Conservation (phyloP, 805 yeast species). For the Cyberlindnera veronae region DNA sequence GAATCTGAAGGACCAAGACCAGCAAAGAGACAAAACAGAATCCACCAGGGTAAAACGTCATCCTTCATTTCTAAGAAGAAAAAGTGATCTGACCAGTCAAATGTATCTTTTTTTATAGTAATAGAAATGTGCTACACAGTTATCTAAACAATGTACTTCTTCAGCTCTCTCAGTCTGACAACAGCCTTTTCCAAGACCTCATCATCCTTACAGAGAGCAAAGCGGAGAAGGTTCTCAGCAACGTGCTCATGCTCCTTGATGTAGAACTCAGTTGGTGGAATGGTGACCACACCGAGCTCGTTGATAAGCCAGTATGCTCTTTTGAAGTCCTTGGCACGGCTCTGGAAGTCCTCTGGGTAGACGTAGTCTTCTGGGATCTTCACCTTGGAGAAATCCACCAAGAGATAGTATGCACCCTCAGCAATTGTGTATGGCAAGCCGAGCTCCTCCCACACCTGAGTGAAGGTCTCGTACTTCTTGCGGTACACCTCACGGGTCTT, state of each 20-base stretch:
- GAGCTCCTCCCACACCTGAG: conserved; percentile 77
- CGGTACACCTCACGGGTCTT: conserved; percentile 64
- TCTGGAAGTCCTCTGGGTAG: conserved; percentile 65
- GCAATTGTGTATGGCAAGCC: conserved; percentile 87
- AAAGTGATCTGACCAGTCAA: no score
- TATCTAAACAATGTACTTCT: conserved; percentile 47
- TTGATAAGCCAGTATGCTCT: conserved; percentile 90
- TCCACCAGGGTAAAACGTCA: conserved; percentile 21
- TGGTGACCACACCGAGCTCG: conserved; percentile 91
- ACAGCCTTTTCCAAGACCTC: conserved; percentile 77
- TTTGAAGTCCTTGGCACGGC: conserved; percentile 80
- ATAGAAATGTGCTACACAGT: not conserved
- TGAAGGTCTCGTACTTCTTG: conserved; percentile 70
- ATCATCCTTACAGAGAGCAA: conserved; percentile 96
- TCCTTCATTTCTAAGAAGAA: conserved; percentile 22
- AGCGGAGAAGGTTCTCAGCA: conserved; percentile 82
- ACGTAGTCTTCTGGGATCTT: conserved; percentile 70
- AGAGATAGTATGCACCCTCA: conserved; percentile 89
- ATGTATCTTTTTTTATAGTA: no score
- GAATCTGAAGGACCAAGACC: conserved; percentile 49
- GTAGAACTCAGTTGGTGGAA: conserved; percentile 96
- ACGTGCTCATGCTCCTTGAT: conserved; percentile 64
- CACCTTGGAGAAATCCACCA: conserved; percentile 83
- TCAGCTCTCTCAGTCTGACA: conserved; percentile 63
- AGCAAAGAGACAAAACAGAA: conserved; percentile 38